Percentiles rank a stretch among this genome's conserved stretches.
Evolutionary conservation across 805 yeast species (phyloP).

Genomic region (Ogataea neopini): DNA sequence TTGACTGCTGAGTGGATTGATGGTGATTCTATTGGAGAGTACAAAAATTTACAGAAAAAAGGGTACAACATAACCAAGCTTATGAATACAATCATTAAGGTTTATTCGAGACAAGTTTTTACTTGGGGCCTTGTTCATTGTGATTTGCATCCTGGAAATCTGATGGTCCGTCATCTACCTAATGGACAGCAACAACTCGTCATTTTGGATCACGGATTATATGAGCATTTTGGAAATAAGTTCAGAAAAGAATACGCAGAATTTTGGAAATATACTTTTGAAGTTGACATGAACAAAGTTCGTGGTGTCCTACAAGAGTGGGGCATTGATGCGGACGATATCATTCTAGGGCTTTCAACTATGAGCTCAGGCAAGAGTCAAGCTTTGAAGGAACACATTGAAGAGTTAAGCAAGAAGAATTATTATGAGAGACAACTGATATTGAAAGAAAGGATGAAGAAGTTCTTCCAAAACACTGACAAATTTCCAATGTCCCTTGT

Average conservation of each 20-base stretch:
- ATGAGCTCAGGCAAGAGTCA: constrained; percentile 41
- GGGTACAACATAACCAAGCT: constrained; percentile 42
- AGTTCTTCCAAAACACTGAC: constrained; percentile 60
- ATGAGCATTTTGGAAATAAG: constrained; percentile 50
- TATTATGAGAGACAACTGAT: constrained; percentile 44
- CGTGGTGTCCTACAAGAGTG: constrained; percentile 52
- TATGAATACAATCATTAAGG: constrained; percentile 51
- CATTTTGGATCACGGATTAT: constrained; percentile 74
- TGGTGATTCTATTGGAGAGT: constrained; percentile 58
- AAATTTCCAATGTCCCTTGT: constrained; percentile 67
- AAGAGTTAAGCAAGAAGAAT: constrained; percentile 32
- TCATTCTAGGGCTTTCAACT: constrained; percentile 58
- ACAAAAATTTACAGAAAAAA: constrained; percentile 40
- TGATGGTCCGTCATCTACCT: constrained; percentile 50
- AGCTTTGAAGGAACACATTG: constrained; percentile 24
- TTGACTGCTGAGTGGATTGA: constrained; percentile 77
- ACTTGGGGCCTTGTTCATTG: constrained; percentile 69
- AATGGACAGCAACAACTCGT: constrained; percentile 54
- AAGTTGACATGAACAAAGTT: constrained; percentile 49
- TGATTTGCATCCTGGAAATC: constrained; percentile 83
- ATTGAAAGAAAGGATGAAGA: constrained; percentile 48
- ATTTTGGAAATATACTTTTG: constrained; percentile 65
- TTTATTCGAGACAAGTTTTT: constrained; percentile 61
- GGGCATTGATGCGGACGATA: constrained; percentile 70
- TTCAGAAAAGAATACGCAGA: constrained; percentile 58